A percentile compares a stretch with the other conserved stretches of the same genome.
phyloP scores from a whole-genome alignment of 129 eudicot species.

The Oenanthe sinensis region DNA sequence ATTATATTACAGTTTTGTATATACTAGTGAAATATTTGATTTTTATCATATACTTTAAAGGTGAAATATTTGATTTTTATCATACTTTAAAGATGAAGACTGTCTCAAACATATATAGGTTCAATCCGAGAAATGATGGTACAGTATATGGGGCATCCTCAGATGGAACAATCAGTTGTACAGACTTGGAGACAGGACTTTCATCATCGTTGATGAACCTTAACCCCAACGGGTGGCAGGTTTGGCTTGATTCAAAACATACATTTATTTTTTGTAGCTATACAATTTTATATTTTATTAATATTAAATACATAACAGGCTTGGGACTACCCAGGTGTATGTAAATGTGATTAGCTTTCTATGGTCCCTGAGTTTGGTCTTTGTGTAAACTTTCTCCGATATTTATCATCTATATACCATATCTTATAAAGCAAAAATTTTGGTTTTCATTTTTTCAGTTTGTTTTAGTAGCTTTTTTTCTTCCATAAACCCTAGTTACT shows the following conservation, averaged over 20 bases:
- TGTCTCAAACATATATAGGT: conserved; percentile 33
- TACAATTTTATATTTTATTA: background rate
- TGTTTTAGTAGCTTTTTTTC: background rate
- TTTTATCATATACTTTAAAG: background rate
- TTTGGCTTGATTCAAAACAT: conserved; percentile 11
- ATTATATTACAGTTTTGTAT: background rate
- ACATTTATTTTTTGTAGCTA: background rate
- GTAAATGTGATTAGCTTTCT: background rate
- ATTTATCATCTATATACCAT: background rate
- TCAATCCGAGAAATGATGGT: conserved; percentile 71
- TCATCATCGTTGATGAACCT: conserved; percentile 65
- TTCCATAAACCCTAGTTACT: background rate
- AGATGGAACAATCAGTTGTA: conserved; percentile 86
- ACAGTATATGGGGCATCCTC: conserved; percentile 81
- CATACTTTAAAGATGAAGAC: conserved; percentile 1
- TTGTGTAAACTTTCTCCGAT: background rate
- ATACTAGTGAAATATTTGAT: background rate
- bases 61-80: background rate
- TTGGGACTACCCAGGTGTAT: background rate
- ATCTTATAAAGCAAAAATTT: background rate
- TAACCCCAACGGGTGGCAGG: conserved; percentile 97
- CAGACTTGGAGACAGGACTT: conserved; percentile 89
- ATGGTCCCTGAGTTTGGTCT: background rate
- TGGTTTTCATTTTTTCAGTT: background rate
- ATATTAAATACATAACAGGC: background rate